A percentile compares a stretch with the other conserved stretches of the same genome.
Evolutionary conservation across 2,329 filamentous ascomycete genomes (phyloP).

Genomic region (Trichoderma atroviride): DNA sequence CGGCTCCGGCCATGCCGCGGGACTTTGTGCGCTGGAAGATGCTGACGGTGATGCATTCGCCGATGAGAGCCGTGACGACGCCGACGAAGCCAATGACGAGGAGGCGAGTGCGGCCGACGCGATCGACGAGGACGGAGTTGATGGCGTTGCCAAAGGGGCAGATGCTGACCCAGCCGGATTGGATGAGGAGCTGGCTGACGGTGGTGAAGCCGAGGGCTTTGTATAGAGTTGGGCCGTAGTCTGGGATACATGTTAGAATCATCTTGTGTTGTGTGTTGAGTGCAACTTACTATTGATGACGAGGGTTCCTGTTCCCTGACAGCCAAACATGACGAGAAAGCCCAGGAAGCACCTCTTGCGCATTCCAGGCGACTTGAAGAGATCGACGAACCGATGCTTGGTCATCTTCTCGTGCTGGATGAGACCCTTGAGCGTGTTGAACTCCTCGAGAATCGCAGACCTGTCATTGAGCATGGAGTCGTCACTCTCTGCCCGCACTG

Average conservation of each 20-base stretch:
- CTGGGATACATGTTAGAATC: background rate
- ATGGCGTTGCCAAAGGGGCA: constrained; percentile 7
- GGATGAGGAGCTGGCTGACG: constrained; percentile 1
- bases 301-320: background rate
- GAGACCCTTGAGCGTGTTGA: background rate
- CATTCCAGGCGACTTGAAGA: background rate
- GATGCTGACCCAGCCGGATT: constrained; percentile 1
- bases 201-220: constrained; percentile 11
- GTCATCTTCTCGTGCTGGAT: constrained; percentile 6
- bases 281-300: constrained; percentile 4
- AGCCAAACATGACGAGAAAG: constrained; percentile 5
- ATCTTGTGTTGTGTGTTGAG: background rate
- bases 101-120: constrained; percentile 9
- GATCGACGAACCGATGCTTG: constrained; percentile 4
- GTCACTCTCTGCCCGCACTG: background rate
- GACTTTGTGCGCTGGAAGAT: constrained; percentile 4
- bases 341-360: background rate
- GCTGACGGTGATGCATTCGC: background rate
- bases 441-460: background rate
- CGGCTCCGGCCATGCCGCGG: background rate
- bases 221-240: constrained; percentile 12
- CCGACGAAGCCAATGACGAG: background rate
- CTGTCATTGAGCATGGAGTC: background rate
- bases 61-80: constrained; percentile 12
- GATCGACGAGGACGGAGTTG: constrained; percentile 2